A percentile compares a stretch with the other conserved stretches of the same genome.
These are phyloP conservation scores for Dendrobium nobile DNA, from an alignment of 106 monocot species.

Conservation along the genomic window DNA sequence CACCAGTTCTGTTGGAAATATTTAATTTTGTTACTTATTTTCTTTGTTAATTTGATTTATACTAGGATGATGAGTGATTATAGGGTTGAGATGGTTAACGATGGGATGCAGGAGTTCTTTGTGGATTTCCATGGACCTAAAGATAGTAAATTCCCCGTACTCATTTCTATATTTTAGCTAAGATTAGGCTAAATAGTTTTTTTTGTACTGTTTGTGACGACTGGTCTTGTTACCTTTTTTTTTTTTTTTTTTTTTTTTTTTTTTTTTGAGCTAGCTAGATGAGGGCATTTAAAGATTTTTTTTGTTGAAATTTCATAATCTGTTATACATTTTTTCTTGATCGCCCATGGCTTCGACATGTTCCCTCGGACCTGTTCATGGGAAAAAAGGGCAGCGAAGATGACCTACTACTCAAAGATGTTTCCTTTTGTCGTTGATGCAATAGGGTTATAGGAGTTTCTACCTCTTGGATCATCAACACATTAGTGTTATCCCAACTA, in stretches of 20 bases:
- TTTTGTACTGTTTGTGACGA: background rate
- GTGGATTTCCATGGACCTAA: conserved; percentile 86
- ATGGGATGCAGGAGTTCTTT: conserved; percentile 96
- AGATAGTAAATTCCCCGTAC: conserved; percentile 41
- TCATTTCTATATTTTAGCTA: background rate
- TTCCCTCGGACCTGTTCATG: too few relatives aligned
- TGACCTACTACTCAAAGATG: too few relatives aligned
- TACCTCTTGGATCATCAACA: too few relatives aligned
- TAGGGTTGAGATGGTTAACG: conserved; percentile 96
- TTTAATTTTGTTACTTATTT: background rate
- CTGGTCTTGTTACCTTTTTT: background rate
- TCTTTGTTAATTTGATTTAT: background rate
- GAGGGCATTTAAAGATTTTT: background rate
- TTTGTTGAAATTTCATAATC: too few relatives aligned
- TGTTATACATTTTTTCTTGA: too few relatives aligned
- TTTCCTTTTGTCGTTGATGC: too few relatives aligned
- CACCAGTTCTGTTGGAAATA: background rate
- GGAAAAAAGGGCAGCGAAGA: too few relatives aligned
- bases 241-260: background rate
- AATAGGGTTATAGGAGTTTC: too few relatives aligned
- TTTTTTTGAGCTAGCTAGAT: background rate
- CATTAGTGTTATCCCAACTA: too few relatives aligned
- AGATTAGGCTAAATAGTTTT: background rate
- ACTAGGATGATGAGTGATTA: conserved; percentile 99
- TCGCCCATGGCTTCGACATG: too few relatives aligned